Evolutionary conservation across 805 yeast genomes (phyloP), one percentile per base, ranked within the genome.

Genomic region (Ogataea salicorniae): DNA sequence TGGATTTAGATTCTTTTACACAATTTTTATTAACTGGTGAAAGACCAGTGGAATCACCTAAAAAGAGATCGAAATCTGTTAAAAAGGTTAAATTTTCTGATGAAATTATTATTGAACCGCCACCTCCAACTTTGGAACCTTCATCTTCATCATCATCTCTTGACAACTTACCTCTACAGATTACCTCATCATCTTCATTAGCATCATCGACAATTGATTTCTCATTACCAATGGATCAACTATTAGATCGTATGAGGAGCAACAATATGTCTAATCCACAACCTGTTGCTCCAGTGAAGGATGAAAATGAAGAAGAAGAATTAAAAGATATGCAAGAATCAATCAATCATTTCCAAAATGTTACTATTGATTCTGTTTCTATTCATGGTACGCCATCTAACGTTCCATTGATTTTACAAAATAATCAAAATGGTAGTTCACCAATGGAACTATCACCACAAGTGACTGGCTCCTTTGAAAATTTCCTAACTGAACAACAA

Each of bases 1-100:
- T 88, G 22, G 96, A 91, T 61, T 71, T 91, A 55, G 96, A 91
- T 63, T 80, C 89, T 31, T 91, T 91, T 64, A 87, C 96, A 16
- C 83, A 85, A 53, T 81, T 91, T 58, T 73, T 89, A 57, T 68
- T 91, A 56, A 88, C 96, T 0, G 97, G 97, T 2, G 80, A 83
- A 54, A 69, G 87, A 36, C 88, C 88, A 22, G 71, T 64, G 15
- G 73, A 77, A 46, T 62, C 54, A 43, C 60, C 51, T 49, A 64
- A 53, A 42, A 68, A 62, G 58, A 71, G 66, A 48, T 69, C 70
- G 46, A 74, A 72, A 55, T 69, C 70, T 35, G 62, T 70, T 26
- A 86, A 84, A 60, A 76, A 79, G 46, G 94, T 87, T 39, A 83
- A 84, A 56, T 87, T 87, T 59, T 78, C 87, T 15, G 91, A 85